Evolutionary conservation across 768 basidiomycete species (phyloP), one percentile per base, ranked within the genome.

Genomic region (Panus rudis): DNA sequence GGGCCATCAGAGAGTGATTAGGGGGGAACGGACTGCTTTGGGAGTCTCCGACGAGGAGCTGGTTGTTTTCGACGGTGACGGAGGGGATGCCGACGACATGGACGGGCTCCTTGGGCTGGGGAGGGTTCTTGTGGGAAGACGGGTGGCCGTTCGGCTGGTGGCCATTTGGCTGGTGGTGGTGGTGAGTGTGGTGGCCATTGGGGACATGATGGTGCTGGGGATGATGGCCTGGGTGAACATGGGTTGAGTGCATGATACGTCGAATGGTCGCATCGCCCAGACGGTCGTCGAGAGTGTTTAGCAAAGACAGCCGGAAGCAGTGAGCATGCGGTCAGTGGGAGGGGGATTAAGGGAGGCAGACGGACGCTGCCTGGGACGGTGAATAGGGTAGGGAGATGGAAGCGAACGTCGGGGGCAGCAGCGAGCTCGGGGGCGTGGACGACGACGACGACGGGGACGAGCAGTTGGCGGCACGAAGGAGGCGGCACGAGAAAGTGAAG

Each of bases 71-170:
- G 53, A 89, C 79, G 42, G 81, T 69, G 54, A 89, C 80, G 46
- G 88, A 79, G 52, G 88, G 88, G 43, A 89, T 76, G 34, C 79
- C 88, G 53, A 76, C 63, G 50, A 88, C 81, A 45, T 66, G 69
- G 63, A 87, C 70, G 49, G 78, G 75, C 45, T 82, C 77, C 64
- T 78, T 82, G 48, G 54, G 57, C 23, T 52, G 41, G 4, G 52
- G 45, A 14, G 56, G 24, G 43, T 50, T 51, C 34, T 53, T 52
- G 41, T 42, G 46, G 19, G 49, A 17, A 26, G 53, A 26, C 22
- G 52, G 23, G 49, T 56, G 53, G 35, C 51, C 57, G 52, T 64
- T 64, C 52, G 60, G 52, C 45, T 52, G 50, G 55, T 56, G 51
- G 49, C 54, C 54, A 57, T 61, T 58, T 53, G 62, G 62, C 63